Base-by-base conservation (phyloP, 2,329 filamentous ascomycete genomes). In the Nothophoma quercina region DNA sequence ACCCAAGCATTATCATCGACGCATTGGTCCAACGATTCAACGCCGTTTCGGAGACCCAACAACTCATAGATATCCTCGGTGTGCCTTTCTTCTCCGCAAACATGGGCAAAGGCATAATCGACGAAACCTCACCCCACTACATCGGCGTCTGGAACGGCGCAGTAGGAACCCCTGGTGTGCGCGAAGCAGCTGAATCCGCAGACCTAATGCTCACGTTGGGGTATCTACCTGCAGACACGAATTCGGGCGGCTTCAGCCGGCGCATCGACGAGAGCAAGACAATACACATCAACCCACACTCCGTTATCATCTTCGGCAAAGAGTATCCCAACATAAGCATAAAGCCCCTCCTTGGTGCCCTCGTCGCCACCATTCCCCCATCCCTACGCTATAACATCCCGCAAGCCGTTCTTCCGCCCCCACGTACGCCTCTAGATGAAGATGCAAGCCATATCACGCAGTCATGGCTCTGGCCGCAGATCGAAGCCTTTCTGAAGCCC, bases 61-160 rank as follows among this genome's bases (percentile, higher is more conserved):
- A 66, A 7, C 59, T 79, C 1, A 64, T 76, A 2, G 56, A 64
- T 7, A 73, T 65, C 26, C 63, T 78, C 2, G 40, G 60, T 1
- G 66, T 77, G 1, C 77, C 76, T 2, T 64, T 73, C 36, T 79
- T 68, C 63, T 63, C 69, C 0, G 66, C 76, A 0, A 73, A 73
- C 34, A 78, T 78, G 71, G 75, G 74, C 28, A 79, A 78, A 55
- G 71, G 72, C 13, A 65, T 78, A 29, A 64, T 79, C 16, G 76
- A 79, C 52, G 76, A 78, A 53, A 72, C 69, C 1, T 61, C 75
- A 15, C 66, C 68, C n/a, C 61, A 69, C 38, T 77, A 73, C 44
- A 67, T 77, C 13, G 76, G 76, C 7, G 62, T 75, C 2, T 77
- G 76, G 66, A 77, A 77, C 43, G 77, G 77, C 9, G 60, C 63